Evolutionary conservation across 2,329 filamentous ascomycete genomes (phyloP).

Genomic region (Lasiodiplodia sp.): DNA sequence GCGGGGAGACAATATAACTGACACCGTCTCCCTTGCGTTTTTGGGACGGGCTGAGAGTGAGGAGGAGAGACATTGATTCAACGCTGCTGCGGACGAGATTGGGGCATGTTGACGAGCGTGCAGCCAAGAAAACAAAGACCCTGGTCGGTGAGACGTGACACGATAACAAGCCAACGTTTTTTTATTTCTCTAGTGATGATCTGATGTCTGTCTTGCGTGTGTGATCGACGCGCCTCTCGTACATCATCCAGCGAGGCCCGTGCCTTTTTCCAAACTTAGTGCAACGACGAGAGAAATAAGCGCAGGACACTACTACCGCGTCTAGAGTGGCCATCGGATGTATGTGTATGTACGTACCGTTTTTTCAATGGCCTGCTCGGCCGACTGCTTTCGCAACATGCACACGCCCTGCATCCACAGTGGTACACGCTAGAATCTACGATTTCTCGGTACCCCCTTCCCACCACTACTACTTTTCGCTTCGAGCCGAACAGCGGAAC

Average conservation of each 20-base stretch:
- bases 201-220: not conserved
- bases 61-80: not conserved
- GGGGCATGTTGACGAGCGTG: constrained; percentile 6
- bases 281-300: not conserved
- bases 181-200: not conserved
- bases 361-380: not conserved
- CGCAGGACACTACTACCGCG: not conserved
- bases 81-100: constrained; percentile 11
- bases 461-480: not conserved
- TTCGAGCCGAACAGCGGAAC: not conserved
- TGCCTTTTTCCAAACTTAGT: not conserved
- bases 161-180: not conserved
- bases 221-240: constrained; percentile 7
- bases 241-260: not conserved
- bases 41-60: not conserved
- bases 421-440: not conserved
- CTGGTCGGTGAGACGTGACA: constrained; percentile 8
- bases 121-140: not conserved
- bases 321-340: not conserved
- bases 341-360: not conserved
- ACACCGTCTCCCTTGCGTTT: constrained; percentile 6
- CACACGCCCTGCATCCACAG: not conserved
- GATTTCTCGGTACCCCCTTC: not conserved
- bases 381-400: not conserved
- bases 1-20: not conserved